Evolutionary conservation across 164 flowering plant genomes (phyloP), one percentile per base, ranked within the genome.

Genomic region (Vitis rupestris): DNA sequence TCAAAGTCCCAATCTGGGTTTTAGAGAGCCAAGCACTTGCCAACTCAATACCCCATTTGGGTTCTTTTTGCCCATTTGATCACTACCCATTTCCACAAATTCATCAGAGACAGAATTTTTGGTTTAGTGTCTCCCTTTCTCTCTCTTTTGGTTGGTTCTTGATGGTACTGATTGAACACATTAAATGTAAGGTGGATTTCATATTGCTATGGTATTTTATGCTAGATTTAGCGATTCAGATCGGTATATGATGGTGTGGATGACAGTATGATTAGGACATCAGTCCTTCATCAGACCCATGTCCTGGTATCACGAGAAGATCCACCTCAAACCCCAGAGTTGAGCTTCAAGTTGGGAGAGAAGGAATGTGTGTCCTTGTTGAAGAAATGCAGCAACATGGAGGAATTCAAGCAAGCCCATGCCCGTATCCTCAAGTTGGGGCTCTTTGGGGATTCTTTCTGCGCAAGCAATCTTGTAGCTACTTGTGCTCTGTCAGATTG

Each of bases 371-470:
- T 83, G 17, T 63, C 79, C 27, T 71, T 85, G 17, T 31, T 83
- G 68, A 89, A 83, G 76, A 88, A 77, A 59, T 88, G 94, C 91
- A 88, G 70, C n/a, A 83, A 68, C 72, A 63, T 87, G 82, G 80
- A 82, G 66, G 88, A 90, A 66, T 81, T 91, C 83, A 90, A 84
- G 83, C 90, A 86, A 76, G 62, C 64, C 9, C 97, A 93, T 78
- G 87, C 80, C 50, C 89, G 74, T 51, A 64, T 86, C 50, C 74
- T 93, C 71, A 93, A 90, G 74, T 59, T 84, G 31, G 92, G 92
- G 2, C 59, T 86, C 44, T 77, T 82, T 57, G 74, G 55, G 30
- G 74, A 77, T 60, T 63, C 85, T 17, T 82, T 75, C 30, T 72
- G 79, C 23, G 71, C 81, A n/a, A 78, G 86, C 75, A 83, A 79